Evolutionary conservation across 2,329 filamentous ascomycete genomes (phyloP).

Genomic region (Fusarium caatingaense): DNA sequence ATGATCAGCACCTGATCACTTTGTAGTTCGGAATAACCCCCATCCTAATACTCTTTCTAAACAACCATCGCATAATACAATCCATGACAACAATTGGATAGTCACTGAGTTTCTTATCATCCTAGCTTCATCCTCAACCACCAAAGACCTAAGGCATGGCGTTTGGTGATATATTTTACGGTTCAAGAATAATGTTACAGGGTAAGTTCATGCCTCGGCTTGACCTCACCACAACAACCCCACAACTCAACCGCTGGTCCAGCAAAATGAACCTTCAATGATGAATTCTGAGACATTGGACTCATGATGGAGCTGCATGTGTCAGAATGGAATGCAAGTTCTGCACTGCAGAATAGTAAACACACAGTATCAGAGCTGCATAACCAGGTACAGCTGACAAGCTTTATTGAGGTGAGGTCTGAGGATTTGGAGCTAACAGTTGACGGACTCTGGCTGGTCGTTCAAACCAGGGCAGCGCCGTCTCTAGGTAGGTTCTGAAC

Average conservation of each 20-base stretch:
- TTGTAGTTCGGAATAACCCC: neutral
- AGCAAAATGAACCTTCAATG: neutral
- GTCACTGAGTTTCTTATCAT: neutral
- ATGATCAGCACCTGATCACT: neutral
- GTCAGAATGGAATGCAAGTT: neutral
- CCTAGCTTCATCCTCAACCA: neutral
- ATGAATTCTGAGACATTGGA: neutral
- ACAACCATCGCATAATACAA: too few relatives aligned
- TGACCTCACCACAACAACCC: neutral
- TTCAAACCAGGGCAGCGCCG: neutral
- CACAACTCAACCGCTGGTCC: neutral
- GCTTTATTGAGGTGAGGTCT: neutral
- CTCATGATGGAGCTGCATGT: slow-evolving; percentile 4
- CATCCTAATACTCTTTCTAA: neutral
- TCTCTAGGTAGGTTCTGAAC: neutral
- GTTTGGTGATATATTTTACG: neutral
- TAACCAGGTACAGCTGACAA: neutral
- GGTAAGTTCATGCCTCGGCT: slow-evolving; percentile 18
- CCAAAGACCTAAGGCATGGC: neutral
- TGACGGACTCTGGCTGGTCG: neutral
- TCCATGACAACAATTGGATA: too few relatives aligned
- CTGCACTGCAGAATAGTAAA: neutral
- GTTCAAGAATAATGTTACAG: neutral
- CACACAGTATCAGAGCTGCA: neutral
- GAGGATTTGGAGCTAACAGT: slow-evolving; percentile 23